Evolutionary conservation across 176 grass and related monocot genomes (phyloP), one percentile per base, ranked within the genome.

Genomic region (Zea luxurians): DNA sequence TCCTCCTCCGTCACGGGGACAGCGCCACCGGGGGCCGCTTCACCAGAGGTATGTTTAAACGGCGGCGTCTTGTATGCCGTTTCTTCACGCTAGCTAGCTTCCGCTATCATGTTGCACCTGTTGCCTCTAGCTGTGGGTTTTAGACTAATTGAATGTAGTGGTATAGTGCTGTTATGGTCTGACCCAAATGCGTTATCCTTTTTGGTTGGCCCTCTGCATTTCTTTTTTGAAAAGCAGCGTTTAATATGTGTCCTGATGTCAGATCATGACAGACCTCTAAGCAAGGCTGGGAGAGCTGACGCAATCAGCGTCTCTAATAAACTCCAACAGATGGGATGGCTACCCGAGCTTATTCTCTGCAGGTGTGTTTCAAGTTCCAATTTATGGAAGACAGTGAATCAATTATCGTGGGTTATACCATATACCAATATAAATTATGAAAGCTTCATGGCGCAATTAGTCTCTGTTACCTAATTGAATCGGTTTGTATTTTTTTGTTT

Each of bases 241-340:
- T 42, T 80, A 3, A 75, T 40, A 57, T 73, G n/a, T 10, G 4
- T 55, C 1, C 45, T 62, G 45, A 73, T 73, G 21, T 37, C 86
- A 98, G 95, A 98, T 85, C 95, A 98, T 87, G 91, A 92, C 64
- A 90, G 91, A 55, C 89, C 91, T 21, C 71, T 98, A 59, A 98
- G 89, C 70, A 87, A 92, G 88, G 44, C 53, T 40, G 95, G 95
- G 41, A 82, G 74, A 81, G 74, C 66, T 50, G 91, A 90, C 77
- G 95, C 91, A 85, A 90, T 98, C 38, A 94, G 77, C 21, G 45
- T 94, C 62, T 86, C 91, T 74, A 79, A 66, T 73, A 98, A 98
- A 58, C 92, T 94, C 59, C 89, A 85, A 66, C 85, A 98, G 16
- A 86, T 92, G 83, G 91, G 91, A 44, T 98, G 95, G 95, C 89